Evolutionary conservation across 345 rosid species (phyloP).

Genomic region (rapeseed (Brassica napus)): DNA sequence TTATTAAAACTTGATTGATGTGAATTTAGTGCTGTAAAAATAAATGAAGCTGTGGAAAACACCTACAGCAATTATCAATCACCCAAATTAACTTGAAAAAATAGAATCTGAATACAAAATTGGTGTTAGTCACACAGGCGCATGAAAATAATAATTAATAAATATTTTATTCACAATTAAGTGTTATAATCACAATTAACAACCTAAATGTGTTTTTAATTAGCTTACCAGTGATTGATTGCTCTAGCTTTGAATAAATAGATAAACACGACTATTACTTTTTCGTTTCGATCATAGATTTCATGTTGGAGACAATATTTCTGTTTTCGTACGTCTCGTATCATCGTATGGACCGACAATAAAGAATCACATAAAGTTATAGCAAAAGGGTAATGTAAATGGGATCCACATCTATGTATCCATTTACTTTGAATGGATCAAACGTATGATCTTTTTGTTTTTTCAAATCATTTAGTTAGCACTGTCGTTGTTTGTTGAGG

Average conservation of each 20-base stretch:
- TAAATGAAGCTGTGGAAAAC: too few relatives aligned
- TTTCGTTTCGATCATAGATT: not conserved
- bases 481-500: conserved; percentile 12
- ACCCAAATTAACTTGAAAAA: too few relatives aligned
- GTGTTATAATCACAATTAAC: too few relatives aligned
- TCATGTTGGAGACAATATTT: not conserved
- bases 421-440: conserved; percentile 17
- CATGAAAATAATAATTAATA: too few relatives aligned
- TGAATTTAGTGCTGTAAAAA: too few relatives aligned
- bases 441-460: conserved; percentile 9
- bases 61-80: too few relatives aligned
- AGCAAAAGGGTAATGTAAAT: conserved; percentile 14
- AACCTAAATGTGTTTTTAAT: too few relatives aligned
- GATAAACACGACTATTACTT: not conserved
- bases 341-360: not conserved
- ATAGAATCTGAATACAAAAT: too few relatives aligned
- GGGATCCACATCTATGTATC: conserved; percentile 22
- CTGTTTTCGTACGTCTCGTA: not conserved
- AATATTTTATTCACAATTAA: too few relatives aligned
- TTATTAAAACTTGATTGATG: too few relatives aligned
- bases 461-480: not conserved
- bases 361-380: not conserved
- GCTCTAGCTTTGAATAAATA: not conserved
- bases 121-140: too few relatives aligned
- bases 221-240: too few relatives aligned